These are phyloP conservation scores for Pyrus hybrid DNA, from an alignment of 331 rosid genomes.

Conservation along the genomic window DNA sequence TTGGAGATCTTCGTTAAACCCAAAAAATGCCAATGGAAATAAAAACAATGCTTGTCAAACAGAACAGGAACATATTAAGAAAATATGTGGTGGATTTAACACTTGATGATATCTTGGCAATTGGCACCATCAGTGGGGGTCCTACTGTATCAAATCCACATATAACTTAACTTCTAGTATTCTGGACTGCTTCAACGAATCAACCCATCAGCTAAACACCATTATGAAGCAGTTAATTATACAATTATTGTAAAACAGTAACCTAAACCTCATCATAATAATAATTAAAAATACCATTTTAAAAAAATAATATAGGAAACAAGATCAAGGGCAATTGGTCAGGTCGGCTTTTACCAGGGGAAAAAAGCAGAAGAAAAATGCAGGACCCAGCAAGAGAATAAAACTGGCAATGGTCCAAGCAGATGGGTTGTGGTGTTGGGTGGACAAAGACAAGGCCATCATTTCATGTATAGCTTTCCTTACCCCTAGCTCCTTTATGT, in stretches of 20 bases:
- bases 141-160: slow-evolving; percentile 21
- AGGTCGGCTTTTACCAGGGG: not conserved
- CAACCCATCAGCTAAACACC: slow-evolving; percentile 38
- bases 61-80: not conserved
- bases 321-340: not conserved
- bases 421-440: slow-evolving; percentile 27
- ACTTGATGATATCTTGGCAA: slow-evolving; percentile 15
- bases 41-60: not conserved
- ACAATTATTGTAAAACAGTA: slow-evolving; percentile 27
- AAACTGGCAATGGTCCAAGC: slow-evolving; percentile 23
- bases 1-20: not conserved
- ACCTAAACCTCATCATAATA: slow-evolving; percentile 17
- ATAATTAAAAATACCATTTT: not conserved
- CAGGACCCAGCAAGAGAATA: slow-evolving; percentile 13
- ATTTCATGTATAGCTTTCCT: slow-evolving; percentile 36
- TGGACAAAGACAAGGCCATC: slow-evolving; percentile 40
- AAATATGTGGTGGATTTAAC: slow-evolving; percentile 6
- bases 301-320: not conserved
- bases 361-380: not conserved
- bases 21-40: not conserved
- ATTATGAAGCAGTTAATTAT: slow-evolving; percentile 25
- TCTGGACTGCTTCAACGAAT: slow-evolving; percentile 41
- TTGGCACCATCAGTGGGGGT: slow-evolving; percentile 27
- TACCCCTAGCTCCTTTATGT: slow-evolving; percentile 61
- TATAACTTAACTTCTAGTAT: slow-evolving; percentile 11